A percentile compares a stretch with the other conserved stretches of the same genome.
These are phyloP conservation scores for Avena atlantica DNA, from an alignment of 176 grass and related monocot genomes.

Conservation along the genomic window DNA sequence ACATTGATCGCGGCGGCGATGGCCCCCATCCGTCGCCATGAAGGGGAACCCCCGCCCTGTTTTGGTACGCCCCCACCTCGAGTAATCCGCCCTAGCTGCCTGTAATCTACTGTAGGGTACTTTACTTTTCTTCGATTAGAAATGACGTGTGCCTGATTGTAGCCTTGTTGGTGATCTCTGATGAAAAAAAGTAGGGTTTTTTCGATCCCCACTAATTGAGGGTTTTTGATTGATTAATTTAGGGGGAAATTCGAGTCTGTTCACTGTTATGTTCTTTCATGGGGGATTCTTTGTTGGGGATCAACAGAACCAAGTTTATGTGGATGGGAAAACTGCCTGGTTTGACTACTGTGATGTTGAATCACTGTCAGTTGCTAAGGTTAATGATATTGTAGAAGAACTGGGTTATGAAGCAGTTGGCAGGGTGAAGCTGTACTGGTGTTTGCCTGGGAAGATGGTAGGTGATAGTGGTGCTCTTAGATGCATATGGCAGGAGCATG, in stretches of 20 bases:
- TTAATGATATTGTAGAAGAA: neutral
- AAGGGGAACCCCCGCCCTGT: no score
- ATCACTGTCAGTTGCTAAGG: neutral
- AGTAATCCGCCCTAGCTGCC: no score
- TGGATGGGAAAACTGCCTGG: neutral
- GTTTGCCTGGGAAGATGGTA: neutral
- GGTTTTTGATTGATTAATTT: neutral
- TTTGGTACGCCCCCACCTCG: no score
- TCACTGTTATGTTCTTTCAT: neutral
- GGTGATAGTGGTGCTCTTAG: neutral
- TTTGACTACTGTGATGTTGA: neutral
- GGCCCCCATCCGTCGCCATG: no score
- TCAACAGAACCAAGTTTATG: neutral
- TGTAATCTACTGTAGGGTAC: no score
- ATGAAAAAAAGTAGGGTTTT: no score
- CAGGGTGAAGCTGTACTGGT: neutral
- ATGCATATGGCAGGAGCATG: neutral
- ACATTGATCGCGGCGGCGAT: no score
- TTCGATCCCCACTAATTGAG: no score
- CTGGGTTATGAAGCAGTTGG: neutral
- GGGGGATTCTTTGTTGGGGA: neutral
- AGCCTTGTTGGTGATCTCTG: no score
- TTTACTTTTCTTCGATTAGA: no score
- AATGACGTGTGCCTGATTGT: no score
- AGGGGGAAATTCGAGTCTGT: neutral